These are phyloP conservation scores for Odontarrhena argentea DNA, from an alignment of 345 rosid genomes.

Conservation along the genomic window DNA sequence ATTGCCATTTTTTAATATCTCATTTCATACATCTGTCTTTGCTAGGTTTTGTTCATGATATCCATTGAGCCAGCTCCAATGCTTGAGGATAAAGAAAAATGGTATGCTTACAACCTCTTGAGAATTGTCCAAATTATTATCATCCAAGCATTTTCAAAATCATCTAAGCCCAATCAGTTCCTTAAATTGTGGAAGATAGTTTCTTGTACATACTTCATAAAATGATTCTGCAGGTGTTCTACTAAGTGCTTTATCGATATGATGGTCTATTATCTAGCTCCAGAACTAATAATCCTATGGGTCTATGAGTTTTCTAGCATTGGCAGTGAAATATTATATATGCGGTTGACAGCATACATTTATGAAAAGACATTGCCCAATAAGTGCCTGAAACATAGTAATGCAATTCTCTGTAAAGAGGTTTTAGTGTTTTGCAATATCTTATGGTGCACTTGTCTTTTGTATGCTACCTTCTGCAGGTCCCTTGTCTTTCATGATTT, in stretches of 20 bases:
- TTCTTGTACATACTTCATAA: slow-evolving; percentile 4
- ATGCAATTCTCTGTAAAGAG: slow-evolving; percentile 1
- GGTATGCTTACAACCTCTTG: slow-evolving; percentile 54
- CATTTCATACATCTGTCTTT: slow-evolving; percentile 36
- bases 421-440: slow-evolving; percentile 3
- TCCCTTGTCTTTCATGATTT: slow-evolving; percentile 98
- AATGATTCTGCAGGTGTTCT: background rate
- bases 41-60: slow-evolving; percentile 96
- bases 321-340: slow-evolving; percentile 2
- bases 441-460: slow-evolving; percentile 5
- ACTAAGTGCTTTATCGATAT: slow-evolving; percentile 16
- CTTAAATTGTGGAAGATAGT: slow-evolving; percentile 15
- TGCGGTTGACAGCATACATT: slow-evolving; percentile 4
- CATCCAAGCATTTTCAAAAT: slow-evolving; percentile 1
- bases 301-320: slow-evolving; percentile 6
- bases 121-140: slow-evolving; percentile 17
- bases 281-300: background rate
- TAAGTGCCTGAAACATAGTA: slow-evolving; percentile 20
- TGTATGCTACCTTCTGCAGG: slow-evolving; percentile 53
- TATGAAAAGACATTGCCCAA: background rate
- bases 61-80: slow-evolving; percentile 97
- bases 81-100: slow-evolving; percentile 99
- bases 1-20: slow-evolving; percentile 29
- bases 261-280: slow-evolving; percentile 14
- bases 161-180: slow-evolving; percentile 19